Base-by-base conservation (phyloP, 768 basidiomycete genomes). In the Rubroboletus pulcherrimus region DNA sequence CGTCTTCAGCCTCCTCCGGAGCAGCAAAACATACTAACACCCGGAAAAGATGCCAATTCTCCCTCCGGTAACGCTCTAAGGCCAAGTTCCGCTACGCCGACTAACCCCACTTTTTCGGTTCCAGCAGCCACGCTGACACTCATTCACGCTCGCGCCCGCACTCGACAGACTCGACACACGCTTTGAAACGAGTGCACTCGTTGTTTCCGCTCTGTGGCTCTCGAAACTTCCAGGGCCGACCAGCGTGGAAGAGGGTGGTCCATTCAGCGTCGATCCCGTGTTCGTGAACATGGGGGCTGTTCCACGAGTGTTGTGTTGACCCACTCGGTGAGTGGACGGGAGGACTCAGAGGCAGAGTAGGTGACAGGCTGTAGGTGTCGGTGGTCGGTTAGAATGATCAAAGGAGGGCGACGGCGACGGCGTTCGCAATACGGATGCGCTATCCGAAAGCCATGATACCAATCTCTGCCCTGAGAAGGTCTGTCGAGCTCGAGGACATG, bases 401-500 rank as follows among this genome's bases (percentile, higher is more conserved):
- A 83, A 0, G 86, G 83, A 0, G 89, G 86, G 3, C 85, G 82
- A 26, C 87, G 85, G 6, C 85, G 82, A 24, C 97, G 26, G 92
- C 92, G 61, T 96, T 94, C 21, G 89, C 87, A 54, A 99, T 93
- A 53, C 91, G 85, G 69, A 92, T 80, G n/a, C 96, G 90, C 69
- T 96, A 96, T 9, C 96, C 96, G 61, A 96, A 97, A 26, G 26
- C 26, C 26, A 26, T 26, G 26, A 26, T 26, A 26, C 26, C 26
- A 26, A 3, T 26, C 26, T 98, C 95, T 11, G 76, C 79, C 75
- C 98, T 98, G 63, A 99, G 86, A 15, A 96, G 78, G 65, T 87
- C 89, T 83, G 59, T 97, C 93, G 57, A 98, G 87, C 64, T 96
- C 95, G 52, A 98, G 84, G 31, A 98, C 91, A 63, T 99, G 97